Conservation (phyloP, 2,329 filamentous ascomycete genomes). For the Teratosphaeria destructans region DNA sequence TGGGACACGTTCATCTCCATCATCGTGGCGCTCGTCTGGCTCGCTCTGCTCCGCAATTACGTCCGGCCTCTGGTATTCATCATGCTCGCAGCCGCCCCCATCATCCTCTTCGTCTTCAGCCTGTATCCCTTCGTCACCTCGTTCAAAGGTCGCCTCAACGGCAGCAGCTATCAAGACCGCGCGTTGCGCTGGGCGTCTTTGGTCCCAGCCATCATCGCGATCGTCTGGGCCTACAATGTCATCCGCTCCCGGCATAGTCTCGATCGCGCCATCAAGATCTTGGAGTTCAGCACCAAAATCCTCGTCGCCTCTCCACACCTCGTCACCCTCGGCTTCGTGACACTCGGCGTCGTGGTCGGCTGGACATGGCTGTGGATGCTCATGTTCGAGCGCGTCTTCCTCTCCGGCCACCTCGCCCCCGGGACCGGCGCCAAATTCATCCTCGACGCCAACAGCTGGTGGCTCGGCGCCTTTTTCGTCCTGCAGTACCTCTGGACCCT, state of each 20-base stretch:
- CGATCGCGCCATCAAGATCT: slow-evolving; percentile 71
- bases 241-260: slow-evolving; percentile 71
- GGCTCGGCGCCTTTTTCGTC: slow-evolving; percentile 85
- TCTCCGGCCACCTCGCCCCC: slow-evolving; percentile 69
- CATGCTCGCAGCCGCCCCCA: slow-evolving; percentile 73
- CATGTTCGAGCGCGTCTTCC: slow-evolving; percentile 93
- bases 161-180: slow-evolving; percentile 71
- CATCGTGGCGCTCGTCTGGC: slow-evolving; percentile 79
- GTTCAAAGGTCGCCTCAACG: slow-evolving; percentile 66
- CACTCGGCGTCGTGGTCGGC: slow-evolving; percentile 61
- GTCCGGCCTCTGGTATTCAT: slow-evolving; percentile 72
- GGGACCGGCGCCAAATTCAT: slow-evolving; percentile 50
- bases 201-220: slow-evolving; percentile 61
- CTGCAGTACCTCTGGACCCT: slow-evolving; percentile 94
- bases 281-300: slow-evolving; percentile 87
- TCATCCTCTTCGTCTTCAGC: slow-evolving; percentile 79
- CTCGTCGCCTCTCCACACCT: slow-evolving; percentile 75
- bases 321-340: slow-evolving; percentile 70
- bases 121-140: slow-evolving; percentile 86
- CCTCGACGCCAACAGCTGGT: slow-evolving; percentile 84
- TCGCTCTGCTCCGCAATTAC: slow-evolving; percentile 78
- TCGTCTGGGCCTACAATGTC: slow-evolving; percentile 75
- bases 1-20: slow-evolving; percentile 87
- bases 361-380: slow-evolving; percentile 96
- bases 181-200: slow-evolving; percentile 81